Conservation (phyloP, 805 yeast genomes). For the Zygoascus flipseniorum region DNA sequence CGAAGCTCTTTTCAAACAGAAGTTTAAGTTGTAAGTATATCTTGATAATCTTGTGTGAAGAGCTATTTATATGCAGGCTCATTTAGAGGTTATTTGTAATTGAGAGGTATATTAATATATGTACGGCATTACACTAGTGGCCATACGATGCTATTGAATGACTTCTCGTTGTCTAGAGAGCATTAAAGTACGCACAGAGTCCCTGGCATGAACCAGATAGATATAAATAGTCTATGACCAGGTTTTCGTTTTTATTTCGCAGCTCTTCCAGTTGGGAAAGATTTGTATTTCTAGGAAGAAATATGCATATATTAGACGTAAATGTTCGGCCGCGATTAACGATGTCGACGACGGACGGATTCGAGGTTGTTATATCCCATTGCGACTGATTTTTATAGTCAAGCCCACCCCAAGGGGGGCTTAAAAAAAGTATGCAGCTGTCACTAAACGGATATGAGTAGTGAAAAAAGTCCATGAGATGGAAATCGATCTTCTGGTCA, state of each 20-base stretch:
- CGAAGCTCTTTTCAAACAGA: conserved; percentile 38
- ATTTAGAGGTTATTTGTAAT: too few relatives aligned
- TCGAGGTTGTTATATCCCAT: conserved; percentile 12
- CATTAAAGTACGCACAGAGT: not conserved
- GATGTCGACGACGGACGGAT: conserved; percentile 9
- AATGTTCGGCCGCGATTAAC: conserved; percentile 9
- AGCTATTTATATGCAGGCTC: not conserved
- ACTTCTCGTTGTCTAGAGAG: not conserved
- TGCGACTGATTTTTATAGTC: conserved; percentile 29
- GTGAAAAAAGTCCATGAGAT: conserved; percentile 42
- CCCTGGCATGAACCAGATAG: not conserved
- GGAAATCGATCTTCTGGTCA: conserved; percentile 38
- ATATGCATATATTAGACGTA: conserved; percentile 12
- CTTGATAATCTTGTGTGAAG: not conserved
- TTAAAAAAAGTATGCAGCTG: conserved; percentile 46
- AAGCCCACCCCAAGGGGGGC: conserved; percentile 92
- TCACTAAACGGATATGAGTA: conserved; percentile 22
- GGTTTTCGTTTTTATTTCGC: not conserved
- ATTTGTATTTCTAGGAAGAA: conserved; percentile 19
- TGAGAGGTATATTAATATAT: too few relatives aligned
- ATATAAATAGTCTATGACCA: conserved; percentile 12
- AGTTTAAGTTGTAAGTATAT: conserved; percentile 2
- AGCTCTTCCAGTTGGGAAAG: conserved; percentile 11
- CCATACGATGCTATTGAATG: too few relatives aligned
- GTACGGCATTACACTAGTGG: too few relatives aligned